Conservation (phyloP, 2,329 filamentous ascomycete genomes). For the Aspergillus caelatus region DNA sequence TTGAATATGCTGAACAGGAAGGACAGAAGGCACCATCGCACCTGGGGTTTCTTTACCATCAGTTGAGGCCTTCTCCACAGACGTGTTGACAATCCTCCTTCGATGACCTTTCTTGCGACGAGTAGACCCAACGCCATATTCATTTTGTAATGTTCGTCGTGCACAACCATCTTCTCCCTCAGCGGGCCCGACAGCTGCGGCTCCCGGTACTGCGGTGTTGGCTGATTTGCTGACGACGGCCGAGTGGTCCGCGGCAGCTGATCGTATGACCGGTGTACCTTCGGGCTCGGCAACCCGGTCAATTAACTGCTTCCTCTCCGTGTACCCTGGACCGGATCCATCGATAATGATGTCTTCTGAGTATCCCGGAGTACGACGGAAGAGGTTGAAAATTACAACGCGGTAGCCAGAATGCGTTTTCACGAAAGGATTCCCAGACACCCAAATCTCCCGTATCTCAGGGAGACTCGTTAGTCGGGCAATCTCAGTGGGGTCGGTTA, state of each 20-base stretch:
- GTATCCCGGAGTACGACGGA: constrained; percentile 86
- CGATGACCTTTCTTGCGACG: constrained; percentile 55
- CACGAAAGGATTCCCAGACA: constrained; percentile 88
- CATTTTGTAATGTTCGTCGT: constrained; percentile 23
- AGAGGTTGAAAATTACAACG: constrained; percentile 92
- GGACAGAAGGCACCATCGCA: constrained; percentile 31
- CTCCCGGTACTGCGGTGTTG: constrained; percentile 19
- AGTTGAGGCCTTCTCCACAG: constrained; percentile 45
- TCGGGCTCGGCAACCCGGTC: constrained; percentile 78
- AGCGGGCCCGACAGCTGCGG: not conserved
- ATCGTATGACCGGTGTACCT: constrained; percentile 76
- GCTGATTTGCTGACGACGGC: constrained; percentile 70
- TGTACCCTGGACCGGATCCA: constrained; percentile 76
- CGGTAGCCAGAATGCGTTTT: constrained; percentile 84
- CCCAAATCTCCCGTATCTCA: constrained; percentile 89
- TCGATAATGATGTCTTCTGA: constrained; percentile 90
- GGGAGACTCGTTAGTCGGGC: constrained; percentile 88
- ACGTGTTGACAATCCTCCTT: constrained; percentile 61
- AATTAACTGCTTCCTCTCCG: constrained; percentile 80
- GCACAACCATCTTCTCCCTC: constrained; percentile 17
- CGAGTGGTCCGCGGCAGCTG: constrained; percentile 63
- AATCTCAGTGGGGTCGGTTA: constrained; percentile 89
- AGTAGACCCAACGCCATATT: constrained; percentile 35
- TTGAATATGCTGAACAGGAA: constrained; percentile 34
- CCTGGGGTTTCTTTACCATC: constrained; percentile 34